phyloP scores from a whole-genome alignment of 2,329 filamentous ascomycete species.

The Fusarium verrucosum region DNA sequence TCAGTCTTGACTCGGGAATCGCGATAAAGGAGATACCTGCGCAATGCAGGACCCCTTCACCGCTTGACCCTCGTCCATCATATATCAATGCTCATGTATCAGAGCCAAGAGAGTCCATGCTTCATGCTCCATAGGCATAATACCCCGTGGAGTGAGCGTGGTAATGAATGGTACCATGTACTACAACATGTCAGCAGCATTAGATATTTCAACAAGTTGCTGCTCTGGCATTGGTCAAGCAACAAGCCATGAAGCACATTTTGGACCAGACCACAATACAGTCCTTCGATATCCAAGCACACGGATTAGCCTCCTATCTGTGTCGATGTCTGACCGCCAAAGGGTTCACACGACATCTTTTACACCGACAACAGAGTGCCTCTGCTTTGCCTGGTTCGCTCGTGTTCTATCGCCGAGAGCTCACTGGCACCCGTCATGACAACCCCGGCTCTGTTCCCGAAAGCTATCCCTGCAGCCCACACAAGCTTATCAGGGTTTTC shows the following conservation, averaged over 20 bases:
- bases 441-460: slow-evolving; percentile 26
- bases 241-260: neutral
- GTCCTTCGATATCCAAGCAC: neutral
- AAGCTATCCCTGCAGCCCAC: slow-evolving; percentile 29
- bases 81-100: neutral
- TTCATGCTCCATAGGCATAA: neutral
- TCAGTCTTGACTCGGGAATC: neutral
- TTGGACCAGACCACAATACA: neutral
- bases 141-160: neutral
- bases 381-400: slow-evolving; percentile 12
- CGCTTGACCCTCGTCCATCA: slow-evolving; percentile 8
- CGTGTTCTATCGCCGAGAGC: slow-evolving; percentile 37
- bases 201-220: neutral
- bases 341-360: neutral
- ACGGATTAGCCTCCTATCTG: neutral
- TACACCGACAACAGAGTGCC: slow-evolving; percentile 22
- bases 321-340: slow-evolving; percentile 15
- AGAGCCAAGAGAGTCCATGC: neutral
- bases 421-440: slow-evolving; percentile 36
- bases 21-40: neutral
- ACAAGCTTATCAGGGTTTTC: slow-evolving; percentile 36
- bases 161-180: neutral
- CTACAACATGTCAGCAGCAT: neutral
- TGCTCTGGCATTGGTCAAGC: neutral
- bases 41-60: slow-evolving; percentile 7